A percentile compares a stretch with the other conserved stretches of the same genome.
Conservation (phyloP, 2,329 filamentous ascomycete species). For the Piedraia hortae region DNA sequence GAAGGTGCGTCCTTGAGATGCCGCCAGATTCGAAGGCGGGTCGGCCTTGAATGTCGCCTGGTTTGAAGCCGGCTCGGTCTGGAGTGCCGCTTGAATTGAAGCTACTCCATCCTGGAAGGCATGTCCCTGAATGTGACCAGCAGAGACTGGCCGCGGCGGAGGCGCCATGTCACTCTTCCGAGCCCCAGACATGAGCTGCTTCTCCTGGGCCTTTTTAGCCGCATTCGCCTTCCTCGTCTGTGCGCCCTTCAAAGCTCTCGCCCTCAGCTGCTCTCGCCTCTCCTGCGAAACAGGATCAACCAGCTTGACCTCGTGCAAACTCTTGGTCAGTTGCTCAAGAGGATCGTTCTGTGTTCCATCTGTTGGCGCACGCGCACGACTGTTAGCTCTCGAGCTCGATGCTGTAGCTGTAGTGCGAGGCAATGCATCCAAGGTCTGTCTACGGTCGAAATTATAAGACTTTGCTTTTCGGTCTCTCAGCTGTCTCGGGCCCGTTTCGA, state of each 20-base stretch:
- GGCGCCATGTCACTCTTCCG: no score
- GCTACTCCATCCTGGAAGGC: no score
- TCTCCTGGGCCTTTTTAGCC: no score
- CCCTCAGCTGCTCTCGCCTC: slow-evolving; percentile 21
- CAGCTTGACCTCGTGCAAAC: background rate
- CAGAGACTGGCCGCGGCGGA: no score
- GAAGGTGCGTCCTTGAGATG: no score
- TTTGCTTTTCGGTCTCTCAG: slow-evolving; percentile 18
- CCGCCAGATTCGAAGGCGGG: no score
- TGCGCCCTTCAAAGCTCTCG: slow-evolving; percentile 10
- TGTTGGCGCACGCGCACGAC: slow-evolving; percentile 1
- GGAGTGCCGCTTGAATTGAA: no score
- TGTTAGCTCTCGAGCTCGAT: slow-evolving; percentile 6
- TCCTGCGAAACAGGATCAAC: slow-evolving; percentile 29
- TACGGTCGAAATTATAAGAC: slow-evolving; percentile 1
- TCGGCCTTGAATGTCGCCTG: no score
- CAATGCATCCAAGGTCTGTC: slow-evolving; percentile 1
- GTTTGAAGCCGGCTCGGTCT: no score
- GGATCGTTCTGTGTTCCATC: slow-evolving; percentile 5
- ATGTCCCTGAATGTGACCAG: no score
- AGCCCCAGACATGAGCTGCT: no score
- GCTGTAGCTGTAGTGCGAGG: slow-evolving; percentile 6
- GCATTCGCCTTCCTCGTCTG: slow-evolving; percentile 11
- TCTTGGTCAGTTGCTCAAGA: background rate
- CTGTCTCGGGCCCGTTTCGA: slow-evolving; percentile 24